These are phyloP conservation scores for Sporopachydermia cereana DNA, from an alignment of 1,139 yeast genomes.

Conservation along the genomic window DNA sequence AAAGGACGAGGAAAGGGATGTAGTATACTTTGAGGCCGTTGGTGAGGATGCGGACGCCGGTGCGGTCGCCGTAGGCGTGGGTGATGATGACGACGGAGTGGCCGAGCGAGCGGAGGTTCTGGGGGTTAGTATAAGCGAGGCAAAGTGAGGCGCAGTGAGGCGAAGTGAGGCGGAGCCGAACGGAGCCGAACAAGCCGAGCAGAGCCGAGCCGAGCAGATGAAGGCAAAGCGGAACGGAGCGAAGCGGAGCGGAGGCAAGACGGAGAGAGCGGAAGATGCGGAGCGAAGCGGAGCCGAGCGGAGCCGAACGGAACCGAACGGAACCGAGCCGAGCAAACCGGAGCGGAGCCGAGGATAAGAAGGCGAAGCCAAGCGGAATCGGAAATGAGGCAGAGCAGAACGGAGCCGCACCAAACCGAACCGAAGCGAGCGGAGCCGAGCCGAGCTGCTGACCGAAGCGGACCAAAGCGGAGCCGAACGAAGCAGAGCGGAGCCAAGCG, in stretches of 20 bases:
- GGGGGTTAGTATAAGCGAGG: conserved; percentile 26
- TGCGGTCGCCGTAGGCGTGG: conserved; percentile 74
- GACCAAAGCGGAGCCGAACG: background rate
- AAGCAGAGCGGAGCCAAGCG: background rate
- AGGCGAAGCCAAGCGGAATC: too few relatives aligned
- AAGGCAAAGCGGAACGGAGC: too few relatives aligned
- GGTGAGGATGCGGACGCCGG: conserved; percentile 71
- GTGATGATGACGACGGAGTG: conserved; percentile 88
- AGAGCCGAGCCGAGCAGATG: too few relatives aligned
- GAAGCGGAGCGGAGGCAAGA: background rate
- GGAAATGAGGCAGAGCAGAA: too few relatives aligned
- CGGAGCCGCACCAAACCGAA: background rate
- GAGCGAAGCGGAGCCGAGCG: background rate
- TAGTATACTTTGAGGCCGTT: conserved; percentile 91
- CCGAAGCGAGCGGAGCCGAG: too few relatives aligned
- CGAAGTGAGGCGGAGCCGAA: too few relatives aligned
- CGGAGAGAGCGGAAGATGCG: background rate
- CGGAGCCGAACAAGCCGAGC: too few relatives aligned
- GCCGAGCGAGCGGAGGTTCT: conserved; percentile 70
- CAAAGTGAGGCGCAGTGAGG: background rate
- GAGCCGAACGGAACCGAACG: background rate
- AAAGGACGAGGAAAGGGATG: conserved; percentile 68
- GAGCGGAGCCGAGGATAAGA: background rate
- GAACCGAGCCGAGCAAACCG: background rate
- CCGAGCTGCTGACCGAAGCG: too few relatives aligned